Evolutionary conservation across 441 rosid genomes (phyloP), one percentile per base, ranked within the genome.

Genomic region (Theobroma grandiflorum): DNA sequence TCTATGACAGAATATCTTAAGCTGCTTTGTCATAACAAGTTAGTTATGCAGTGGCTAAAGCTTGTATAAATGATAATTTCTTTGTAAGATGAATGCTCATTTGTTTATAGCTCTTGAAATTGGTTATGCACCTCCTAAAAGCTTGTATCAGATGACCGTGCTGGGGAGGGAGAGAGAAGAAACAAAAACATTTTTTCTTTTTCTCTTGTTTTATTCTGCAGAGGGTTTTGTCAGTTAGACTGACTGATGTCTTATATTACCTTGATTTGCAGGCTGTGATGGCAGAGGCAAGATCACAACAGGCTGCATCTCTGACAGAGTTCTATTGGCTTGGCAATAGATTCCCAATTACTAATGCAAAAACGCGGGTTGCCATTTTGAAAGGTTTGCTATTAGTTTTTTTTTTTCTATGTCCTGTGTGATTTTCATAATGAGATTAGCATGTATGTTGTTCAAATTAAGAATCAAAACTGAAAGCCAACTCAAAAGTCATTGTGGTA

Each of bases 311-410:
- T 22, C 85, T 97, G 88, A 97, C 98, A 18, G 98, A 97, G 87
- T 92, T 97, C 82, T 87, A 86, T 64, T 95, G 99, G 99, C 98
- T 97, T 85, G 99, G 99, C 72, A 91, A 94, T 85, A 92, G 85
- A 81, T 95, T 89, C 87, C 99, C 98, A 26, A 89, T 97, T 84
- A 86, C 96, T 69, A 95, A 95, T 90, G 95, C 99, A 73, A 97
- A 95, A 87, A 92, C 92, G 78, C 83, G 94, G 75, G 91, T 93
- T 77, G 87, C 94, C 76, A 88, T 95, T 84, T 90, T 90, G 77
- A 87, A 90, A 89, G 93, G 94, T 93, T 70, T 77, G 81, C 81
- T 37, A 20, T 72, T 63, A 74, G 74, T 69, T 74, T 74, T 38
- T 52, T 69, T 74, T 74, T 38, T 52, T 26, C 67, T 20, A 9